These are phyloP conservation scores for Hanseniaspora occidentalis DNA, from an alignment of 805 yeast genomes.

Conservation along the genomic window DNA sequence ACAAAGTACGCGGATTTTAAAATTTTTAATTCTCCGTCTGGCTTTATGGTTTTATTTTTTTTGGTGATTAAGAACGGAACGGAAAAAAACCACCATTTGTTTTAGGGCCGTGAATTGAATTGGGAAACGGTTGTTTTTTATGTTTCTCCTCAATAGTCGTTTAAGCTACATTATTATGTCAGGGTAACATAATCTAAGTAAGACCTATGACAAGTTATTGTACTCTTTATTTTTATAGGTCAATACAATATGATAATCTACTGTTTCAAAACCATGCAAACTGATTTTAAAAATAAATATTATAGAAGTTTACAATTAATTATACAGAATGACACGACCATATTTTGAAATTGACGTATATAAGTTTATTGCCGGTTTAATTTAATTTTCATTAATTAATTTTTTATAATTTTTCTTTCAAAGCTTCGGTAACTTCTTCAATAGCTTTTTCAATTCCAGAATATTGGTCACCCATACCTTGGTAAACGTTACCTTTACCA, in stretches of 20 bases:
- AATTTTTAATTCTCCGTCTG: too few relatives aligned
- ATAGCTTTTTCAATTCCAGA: constrained; percentile 63
- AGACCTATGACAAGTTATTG: too few relatives aligned
- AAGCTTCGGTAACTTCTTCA: constrained; percentile 47
- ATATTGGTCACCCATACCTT: constrained; percentile 89
- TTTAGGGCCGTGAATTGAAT: too few relatives aligned
- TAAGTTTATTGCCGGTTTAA: not conserved
- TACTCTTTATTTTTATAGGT: too few relatives aligned
- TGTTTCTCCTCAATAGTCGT: too few relatives aligned
- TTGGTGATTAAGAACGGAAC: too few relatives aligned
- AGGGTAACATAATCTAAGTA: too few relatives aligned
- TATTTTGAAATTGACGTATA: not conserved
- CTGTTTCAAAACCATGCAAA: not conserved
- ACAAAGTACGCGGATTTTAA: too few relatives aligned
- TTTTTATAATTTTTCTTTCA: constrained; percentile 40
- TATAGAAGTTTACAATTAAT: not conserved
- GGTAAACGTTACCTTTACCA: constrained; percentile 93
- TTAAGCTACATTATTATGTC: too few relatives aligned
- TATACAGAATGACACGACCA: not conserved
- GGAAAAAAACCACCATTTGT: too few relatives aligned
- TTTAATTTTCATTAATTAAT: not conserved
- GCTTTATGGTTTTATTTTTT: too few relatives aligned
- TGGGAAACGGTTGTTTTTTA: too few relatives aligned
- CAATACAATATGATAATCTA: not conserved
- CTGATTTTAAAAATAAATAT: not conserved